A percentile compares a stretch with the other conserved stretches of the same genome.
Evolutionary conservation across 768 basidiomycete species (phyloP).

Genomic region (Leccinum subtestaceum): DNA sequence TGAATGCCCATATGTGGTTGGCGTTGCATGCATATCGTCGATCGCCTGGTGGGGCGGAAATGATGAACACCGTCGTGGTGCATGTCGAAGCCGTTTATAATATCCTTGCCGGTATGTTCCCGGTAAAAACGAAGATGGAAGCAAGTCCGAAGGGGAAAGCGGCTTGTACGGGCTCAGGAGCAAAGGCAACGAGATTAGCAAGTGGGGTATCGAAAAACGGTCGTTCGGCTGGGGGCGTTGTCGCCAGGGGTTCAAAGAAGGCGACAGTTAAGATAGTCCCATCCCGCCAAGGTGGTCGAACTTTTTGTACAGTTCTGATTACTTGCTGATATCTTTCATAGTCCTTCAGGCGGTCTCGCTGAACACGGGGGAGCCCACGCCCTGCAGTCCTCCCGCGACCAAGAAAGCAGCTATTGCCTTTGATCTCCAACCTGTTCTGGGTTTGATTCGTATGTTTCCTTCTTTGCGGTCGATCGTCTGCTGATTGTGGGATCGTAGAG

Average conservation of each 20-base stretch:
- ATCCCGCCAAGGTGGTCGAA: slow-evolving; percentile 37
- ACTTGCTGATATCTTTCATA: slow-evolving; percentile 1
- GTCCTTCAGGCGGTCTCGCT: slow-evolving; percentile 18
- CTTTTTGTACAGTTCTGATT: not conserved
- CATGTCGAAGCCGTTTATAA: slow-evolving; percentile 54
- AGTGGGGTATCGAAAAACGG: slow-evolving; percentile 34
- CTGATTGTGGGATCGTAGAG: slow-evolving; percentile 35
- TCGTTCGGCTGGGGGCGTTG: slow-evolving; percentile 24
- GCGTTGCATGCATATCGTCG: slow-evolving; percentile 68
- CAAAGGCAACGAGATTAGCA: slow-evolving; percentile 6
- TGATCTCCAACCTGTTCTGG: slow-evolving; percentile 37
- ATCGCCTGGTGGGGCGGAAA: slow-evolving; percentile 36
- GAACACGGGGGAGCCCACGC: slow-evolving; percentile 9
- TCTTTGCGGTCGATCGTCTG: not conserved
- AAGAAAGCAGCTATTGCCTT: slow-evolving; percentile 9
- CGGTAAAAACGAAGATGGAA: slow-evolving; percentile 13
- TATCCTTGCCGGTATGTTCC: slow-evolving; percentile 42
- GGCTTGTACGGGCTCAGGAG: slow-evolving; percentile 20
- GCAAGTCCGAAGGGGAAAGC: slow-evolving; percentile 20
- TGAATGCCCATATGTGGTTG: slow-evolving; percentile 61
- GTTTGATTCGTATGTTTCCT: slow-evolving; percentile 50
- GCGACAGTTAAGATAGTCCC: slow-evolving; percentile 37
- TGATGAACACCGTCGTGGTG: slow-evolving; percentile 44
- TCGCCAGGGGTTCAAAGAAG: slow-evolving; percentile 13
- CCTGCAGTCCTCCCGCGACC: not conserved